Evolutionary conservation across 2,329 filamentous ascomycete species (phyloP).

Genomic region (Pseudovirgaria hyperparasitica): DNA sequence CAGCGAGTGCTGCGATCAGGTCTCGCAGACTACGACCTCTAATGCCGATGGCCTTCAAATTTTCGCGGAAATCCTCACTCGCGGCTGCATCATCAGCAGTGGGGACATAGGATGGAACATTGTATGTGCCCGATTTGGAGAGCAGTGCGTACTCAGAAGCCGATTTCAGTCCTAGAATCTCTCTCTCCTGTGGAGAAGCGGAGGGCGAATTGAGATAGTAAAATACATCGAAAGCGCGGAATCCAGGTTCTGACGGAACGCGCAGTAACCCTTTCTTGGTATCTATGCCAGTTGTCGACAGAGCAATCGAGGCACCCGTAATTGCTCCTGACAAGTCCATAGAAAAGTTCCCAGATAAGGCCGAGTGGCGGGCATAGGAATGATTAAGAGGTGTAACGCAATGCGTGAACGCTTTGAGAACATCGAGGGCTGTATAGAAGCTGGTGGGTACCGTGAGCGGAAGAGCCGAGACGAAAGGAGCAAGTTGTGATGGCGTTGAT

Average conservation of each 20-base stretch:
- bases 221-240: slow-evolving; percentile 92
- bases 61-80: slow-evolving; percentile 81
- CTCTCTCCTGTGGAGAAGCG: slow-evolving; percentile 75
- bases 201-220: slow-evolving; percentile 92
- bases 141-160: slow-evolving; percentile 68
- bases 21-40: slow-evolving; percentile 73
- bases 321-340: slow-evolving; percentile 71
- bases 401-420: slow-evolving; percentile 72
- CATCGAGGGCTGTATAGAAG: slow-evolving; percentile 67
- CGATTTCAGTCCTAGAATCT: slow-evolving; percentile 71
- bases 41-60: slow-evolving; percentile 84
- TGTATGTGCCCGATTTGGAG: slow-evolving; percentile 71
- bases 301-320: slow-evolving; percentile 58
- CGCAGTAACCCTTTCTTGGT: slow-evolving; percentile 67
- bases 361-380: slow-evolving; percentile 67
- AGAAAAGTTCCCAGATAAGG: slow-evolving; percentile 68
- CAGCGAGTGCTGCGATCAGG: slow-evolving; percentile 74
- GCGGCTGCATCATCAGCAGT: slow-evolving; percentile 86
- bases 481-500: slow-evolving; percentile 72
- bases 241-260: slow-evolving; percentile 66
- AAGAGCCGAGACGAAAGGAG: slow-evolving; percentile 67
- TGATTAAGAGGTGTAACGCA: slow-evolving; percentile 83
- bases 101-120: slow-evolving; percentile 75
- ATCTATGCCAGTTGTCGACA: slow-evolving; percentile 83
- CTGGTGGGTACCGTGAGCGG: slow-evolving; percentile 66